Conservation (phyloP, 2,329 filamentous ascomycete genomes). For the Stagonosporopsis cucurbitacearum region DNA sequence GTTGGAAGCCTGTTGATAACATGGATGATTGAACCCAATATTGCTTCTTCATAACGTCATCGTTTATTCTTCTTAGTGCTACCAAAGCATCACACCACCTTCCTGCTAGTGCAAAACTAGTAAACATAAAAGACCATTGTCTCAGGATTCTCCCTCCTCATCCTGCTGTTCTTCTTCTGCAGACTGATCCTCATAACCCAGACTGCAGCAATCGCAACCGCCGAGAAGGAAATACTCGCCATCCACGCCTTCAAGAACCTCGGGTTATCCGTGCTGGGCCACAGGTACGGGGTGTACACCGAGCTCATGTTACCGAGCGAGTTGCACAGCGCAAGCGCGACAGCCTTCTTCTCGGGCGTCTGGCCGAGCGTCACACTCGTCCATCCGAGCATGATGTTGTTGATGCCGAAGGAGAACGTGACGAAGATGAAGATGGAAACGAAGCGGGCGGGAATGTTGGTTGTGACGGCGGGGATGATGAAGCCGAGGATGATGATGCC, state of each 20-base stretch:
- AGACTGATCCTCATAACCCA: constrained; percentile 35
- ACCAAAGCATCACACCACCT: neutral
- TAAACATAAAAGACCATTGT: constrained; percentile 12
- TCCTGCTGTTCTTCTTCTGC: constrained; percentile 34
- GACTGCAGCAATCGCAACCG: constrained; percentile 30
- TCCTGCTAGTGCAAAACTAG: too few species aligned
- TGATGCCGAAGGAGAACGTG: constrained; percentile 39
- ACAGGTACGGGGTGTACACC: constrained; percentile 38
- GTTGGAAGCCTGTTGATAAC: too few species aligned
- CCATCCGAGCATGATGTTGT: constrained; percentile 42
- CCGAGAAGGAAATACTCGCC: constrained; percentile 35
- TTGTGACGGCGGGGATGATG: constrained; percentile 40
- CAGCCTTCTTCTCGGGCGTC: constrained; percentile 41
- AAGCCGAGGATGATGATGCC: constrained; percentile 53
- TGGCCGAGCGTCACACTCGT: constrained; percentile 35
- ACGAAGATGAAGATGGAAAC: constrained; percentile 42
- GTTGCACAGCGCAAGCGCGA: constrained; percentile 40
- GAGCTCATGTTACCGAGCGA: constrained; percentile 36
- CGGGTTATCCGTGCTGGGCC: constrained; percentile 34
- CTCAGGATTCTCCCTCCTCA: constrained; percentile 16
- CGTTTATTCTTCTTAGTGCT: neutral
- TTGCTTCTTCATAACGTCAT: too few species aligned
- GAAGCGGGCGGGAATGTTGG: constrained; percentile 37
- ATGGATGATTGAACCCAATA: too few species aligned
- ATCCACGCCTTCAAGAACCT: constrained; percentile 39